Evolutionary conservation across 805 yeast genomes (phyloP).

Genomic region (Schizosaccharomyces lindneri): DNA sequence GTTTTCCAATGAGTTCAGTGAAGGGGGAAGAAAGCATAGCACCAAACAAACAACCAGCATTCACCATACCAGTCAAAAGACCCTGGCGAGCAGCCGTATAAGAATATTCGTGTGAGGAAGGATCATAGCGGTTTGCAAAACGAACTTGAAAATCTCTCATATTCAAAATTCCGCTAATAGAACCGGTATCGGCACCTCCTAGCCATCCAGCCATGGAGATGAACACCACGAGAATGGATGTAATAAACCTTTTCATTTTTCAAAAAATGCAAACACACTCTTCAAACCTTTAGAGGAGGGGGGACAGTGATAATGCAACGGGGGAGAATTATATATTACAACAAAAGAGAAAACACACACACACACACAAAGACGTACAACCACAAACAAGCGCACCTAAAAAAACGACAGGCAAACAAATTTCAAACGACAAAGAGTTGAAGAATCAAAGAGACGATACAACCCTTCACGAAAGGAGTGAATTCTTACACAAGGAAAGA

Average conservation of each 20-base stretch:
- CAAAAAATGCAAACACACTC: no score
- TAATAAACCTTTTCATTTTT: neutral
- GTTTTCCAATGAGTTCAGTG: constrained; percentile 2
- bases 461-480: no score
- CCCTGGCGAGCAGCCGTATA: neutral
- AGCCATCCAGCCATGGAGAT: constrained; percentile 3
- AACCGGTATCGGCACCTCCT: constrained; percentile 4
- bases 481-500: no score
- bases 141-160: constrained; percentile 2
- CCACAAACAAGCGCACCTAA: no score
- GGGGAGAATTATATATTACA: no score
- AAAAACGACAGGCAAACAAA: no score
- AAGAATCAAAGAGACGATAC: no score
- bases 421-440: no score
- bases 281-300: no score
- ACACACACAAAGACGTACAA: no score
- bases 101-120: neutral
- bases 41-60: constrained; percentile 3
- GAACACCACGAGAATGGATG: neutral
- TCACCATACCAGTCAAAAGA: constrained; percentile 4
- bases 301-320: no score
- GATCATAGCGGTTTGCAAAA: neutral
- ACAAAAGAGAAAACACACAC: no score
- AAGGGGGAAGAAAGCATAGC: constrained; percentile 4
- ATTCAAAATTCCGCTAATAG: constrained; percentile 2